phyloP scores from a whole-genome alignment of 345 rosid species.

The Aegle marmelos region DNA sequence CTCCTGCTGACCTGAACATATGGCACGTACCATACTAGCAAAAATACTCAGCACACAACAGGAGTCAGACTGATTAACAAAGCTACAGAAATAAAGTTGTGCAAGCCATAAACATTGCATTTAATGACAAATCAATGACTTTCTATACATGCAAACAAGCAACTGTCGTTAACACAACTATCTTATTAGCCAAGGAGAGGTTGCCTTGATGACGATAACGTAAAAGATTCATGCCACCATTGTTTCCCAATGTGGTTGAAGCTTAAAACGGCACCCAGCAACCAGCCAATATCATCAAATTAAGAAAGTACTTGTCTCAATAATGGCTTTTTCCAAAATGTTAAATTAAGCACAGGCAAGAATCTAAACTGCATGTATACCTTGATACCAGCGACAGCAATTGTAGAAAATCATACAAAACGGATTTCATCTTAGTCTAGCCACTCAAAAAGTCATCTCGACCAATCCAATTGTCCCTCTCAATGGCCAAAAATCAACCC shows the following conservation, averaged over 20 bases:
- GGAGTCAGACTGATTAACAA: neutral
- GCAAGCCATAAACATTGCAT: neutral
- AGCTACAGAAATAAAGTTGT: neutral
- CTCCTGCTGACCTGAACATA: slow-evolving; percentile 94
- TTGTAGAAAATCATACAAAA: slow-evolving; percentile 72
- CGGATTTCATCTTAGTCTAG: slow-evolving; percentile 97
- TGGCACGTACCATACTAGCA: slow-evolving; percentile 65
- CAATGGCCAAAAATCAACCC: slow-evolving; percentile 81
- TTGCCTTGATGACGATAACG: slow-evolving; percentile 94
- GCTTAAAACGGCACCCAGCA: slow-evolving; percentile 24
- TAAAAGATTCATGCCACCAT: slow-evolving; percentile 98
- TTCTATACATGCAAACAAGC: neutral
- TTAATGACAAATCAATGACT: neutral
- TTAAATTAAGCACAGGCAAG: neutral
- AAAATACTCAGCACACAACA: neutral
- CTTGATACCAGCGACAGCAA: slow-evolving; percentile 95
- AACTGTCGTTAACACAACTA: neutral
- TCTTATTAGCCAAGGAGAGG: neutral
- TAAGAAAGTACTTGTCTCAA: neutral
- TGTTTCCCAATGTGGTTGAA: slow-evolving; percentile 94
- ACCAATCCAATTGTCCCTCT: slow-evolving; percentile 78
- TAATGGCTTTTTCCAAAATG: neutral
- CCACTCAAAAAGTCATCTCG: slow-evolving; percentile 99
- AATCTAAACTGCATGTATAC: slow-evolving; percentile 24
- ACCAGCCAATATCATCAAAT: neutral